Percentiles rank a stretch among this genome's conserved stretches.
Conservation (phyloP, 495 filamentous ascomycete species). For the Hypoxylon lienhwacheense region DNA sequence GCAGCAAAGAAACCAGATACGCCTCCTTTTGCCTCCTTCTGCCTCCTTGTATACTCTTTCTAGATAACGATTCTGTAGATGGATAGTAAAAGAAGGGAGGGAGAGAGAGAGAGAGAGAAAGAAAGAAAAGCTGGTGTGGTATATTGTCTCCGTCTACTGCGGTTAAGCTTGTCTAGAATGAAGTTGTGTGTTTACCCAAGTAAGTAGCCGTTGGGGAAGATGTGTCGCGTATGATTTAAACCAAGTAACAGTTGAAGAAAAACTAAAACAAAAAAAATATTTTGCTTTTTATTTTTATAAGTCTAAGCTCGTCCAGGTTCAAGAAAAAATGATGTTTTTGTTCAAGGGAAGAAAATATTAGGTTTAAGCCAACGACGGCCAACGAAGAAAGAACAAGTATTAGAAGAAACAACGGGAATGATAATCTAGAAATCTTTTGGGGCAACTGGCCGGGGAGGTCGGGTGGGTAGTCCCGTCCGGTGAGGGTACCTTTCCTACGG, state of each 20-base stretch:
- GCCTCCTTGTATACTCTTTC: not conserved
- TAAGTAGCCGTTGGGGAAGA: not conserved
- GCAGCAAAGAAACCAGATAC: conserved; percentile 6
- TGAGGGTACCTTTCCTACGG: conserved; percentile 23
- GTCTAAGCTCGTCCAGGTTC: not conserved
- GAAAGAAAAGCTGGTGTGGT: not conserved
- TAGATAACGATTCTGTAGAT: no score
- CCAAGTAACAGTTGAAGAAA: not conserved
- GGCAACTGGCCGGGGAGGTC: conserved; percentile 18
- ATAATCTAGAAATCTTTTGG: not conserved
- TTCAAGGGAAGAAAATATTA: not conserved
- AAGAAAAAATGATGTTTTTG: not conserved
- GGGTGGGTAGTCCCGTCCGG: conserved; percentile 24
- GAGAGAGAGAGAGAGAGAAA: not conserved
- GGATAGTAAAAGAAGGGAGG: no score
- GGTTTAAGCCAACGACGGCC: conserved; percentile 20
- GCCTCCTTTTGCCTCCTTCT: not conserved
- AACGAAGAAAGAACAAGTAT: conserved; percentile 27
- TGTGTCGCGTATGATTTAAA: not conserved
- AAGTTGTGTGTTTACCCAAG: not conserved
- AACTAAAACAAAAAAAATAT: not conserved
- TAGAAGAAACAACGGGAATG: not conserved
- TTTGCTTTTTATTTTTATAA: not conserved
- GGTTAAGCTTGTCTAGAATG: no score
- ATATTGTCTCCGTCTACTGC: no score